Evolutionary conservation across 2,329 filamentous ascomycete genomes (phyloP).

Genomic region (Lecanicillium sp.): DNA sequence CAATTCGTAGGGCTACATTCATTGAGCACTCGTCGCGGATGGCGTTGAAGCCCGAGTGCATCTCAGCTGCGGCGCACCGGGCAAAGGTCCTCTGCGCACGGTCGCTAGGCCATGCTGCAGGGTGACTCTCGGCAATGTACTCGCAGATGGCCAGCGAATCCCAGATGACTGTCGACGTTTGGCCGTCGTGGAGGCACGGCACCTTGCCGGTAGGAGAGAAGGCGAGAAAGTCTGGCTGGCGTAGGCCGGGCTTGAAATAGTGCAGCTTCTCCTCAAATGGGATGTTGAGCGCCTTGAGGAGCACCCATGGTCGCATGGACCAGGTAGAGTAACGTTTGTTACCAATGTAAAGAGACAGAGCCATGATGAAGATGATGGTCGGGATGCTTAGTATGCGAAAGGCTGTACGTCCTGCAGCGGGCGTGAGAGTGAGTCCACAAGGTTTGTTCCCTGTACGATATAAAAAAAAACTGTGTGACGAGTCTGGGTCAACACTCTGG

Average conservation of each 20-base stretch:
- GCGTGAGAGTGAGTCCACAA: too few relatives aligned
- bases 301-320: slow-evolving; percentile 38
- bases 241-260: slow-evolving; percentile 21
- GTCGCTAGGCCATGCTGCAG: slow-evolving; percentile 33
- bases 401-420: too few relatives aligned
- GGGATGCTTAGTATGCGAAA: too few relatives aligned
- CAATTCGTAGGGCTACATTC: slow-evolving; percentile 32
- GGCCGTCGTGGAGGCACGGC: slow-evolving; percentile 28
- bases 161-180: slow-evolving; percentile 25
- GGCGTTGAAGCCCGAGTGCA: slow-evolving; percentile 35
- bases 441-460: too few relatives aligned
- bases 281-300: slow-evolving; percentile 33
- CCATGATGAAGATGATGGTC: slow-evolving; percentile 19
- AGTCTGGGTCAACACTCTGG: too few relatives aligned
- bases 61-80: slow-evolving; percentile 34
- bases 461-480: too few relatives aligned
- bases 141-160: slow-evolving; percentile 43
- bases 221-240: slow-evolving; percentile 24
- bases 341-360: slow-evolving; percentile 31
- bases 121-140: slow-evolving; percentile 35
- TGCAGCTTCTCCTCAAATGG: slow-evolving; percentile 33
- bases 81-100: slow-evolving; percentile 32
- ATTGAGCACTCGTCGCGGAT: slow-evolving; percentile 34
- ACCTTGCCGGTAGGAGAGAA: slow-evolving; percentile 36
- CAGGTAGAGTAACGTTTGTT: slow-evolving; percentile 39